Evolutionary conservation across 2,329 filamentous ascomycete species (phyloP).

Genomic region (Mycogone perniciosa): DNA sequence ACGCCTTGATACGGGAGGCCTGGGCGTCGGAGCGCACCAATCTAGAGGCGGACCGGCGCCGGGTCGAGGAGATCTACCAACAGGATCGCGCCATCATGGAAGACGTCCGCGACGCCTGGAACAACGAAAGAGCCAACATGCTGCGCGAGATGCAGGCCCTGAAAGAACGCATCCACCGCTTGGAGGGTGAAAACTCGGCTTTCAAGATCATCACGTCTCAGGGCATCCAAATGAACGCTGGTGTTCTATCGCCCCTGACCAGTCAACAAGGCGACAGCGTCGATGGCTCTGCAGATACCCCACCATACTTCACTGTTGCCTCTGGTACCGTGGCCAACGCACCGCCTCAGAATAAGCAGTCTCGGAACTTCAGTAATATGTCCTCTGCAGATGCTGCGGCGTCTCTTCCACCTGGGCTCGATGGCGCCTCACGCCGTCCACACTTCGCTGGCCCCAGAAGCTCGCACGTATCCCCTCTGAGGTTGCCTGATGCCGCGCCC

Average conservation of each 20-base stretch:
- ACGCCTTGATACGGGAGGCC: conserved; percentile 38
- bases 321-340: conserved; percentile 15
- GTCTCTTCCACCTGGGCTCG: conserved; percentile 27
- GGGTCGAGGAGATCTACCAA: conserved; percentile 50
- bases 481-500: conserved; percentile 30
- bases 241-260: conserved; percentile 25
- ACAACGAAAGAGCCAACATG: conserved; percentile 37
- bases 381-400: neutral
- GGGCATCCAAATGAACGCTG: conserved; percentile 22
- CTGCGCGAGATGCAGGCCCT: conserved; percentile 36
- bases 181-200: conserved; percentile 32
- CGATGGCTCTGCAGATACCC: conserved; percentile 17
- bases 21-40: conserved; percentile 50
- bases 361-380: neutral
- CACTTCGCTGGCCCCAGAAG: conserved; percentile 26
- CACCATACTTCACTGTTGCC: conserved; percentile 16
- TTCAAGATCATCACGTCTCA: conserved; percentile 27
- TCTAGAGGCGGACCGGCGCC: conserved; percentile 46
- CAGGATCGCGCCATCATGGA: conserved; percentile 50
- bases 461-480: conserved; percentile 29
- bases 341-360: conserved; percentile 18
- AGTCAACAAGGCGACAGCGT: conserved; percentile 23
- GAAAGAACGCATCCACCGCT: conserved; percentile 31
- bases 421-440: conserved; percentile 30
- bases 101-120: conserved; percentile 42